Evolutionary conservation across 495 filamentous ascomycete species (phyloP).

Genomic region (Bryoglossum gracile): DNA sequence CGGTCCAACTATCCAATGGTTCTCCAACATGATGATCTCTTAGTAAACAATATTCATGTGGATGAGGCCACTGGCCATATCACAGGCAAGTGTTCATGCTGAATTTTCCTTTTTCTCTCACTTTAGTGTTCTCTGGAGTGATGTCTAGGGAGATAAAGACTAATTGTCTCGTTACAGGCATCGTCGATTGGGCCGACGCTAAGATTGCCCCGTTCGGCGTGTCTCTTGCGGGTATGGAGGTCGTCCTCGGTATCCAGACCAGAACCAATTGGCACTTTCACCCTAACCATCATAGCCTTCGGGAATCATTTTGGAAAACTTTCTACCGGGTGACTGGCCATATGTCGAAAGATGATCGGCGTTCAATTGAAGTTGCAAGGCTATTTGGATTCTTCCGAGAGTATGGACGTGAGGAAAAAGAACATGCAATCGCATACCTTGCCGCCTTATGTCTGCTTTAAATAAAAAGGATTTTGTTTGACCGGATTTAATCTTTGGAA

Average conservation of each 20-base stretch:
- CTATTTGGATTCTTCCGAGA: constrained; percentile 20
- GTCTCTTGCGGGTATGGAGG: constrained; percentile 12
- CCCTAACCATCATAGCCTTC: constrained; percentile 14
- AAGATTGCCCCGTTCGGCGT: constrained; percentile 13
- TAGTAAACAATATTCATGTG: constrained; percentile 13
- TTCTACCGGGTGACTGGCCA: constrained; percentile 18
- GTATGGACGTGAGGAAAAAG: constrained; percentile 17
- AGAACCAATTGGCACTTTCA: constrained; percentile 18
- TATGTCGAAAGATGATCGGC: constrained; percentile 18
- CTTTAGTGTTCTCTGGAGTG: constrained; percentile 12
- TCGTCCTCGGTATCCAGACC: constrained; percentile 19
- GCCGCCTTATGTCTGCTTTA: constrained; percentile 15
- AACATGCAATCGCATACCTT: constrained; percentile 16
- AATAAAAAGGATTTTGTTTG: constrained; percentile 8
- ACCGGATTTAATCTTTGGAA: not conserved
- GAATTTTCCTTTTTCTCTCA: constrained; percentile 14
- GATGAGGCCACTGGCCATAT: constrained; percentile 11
- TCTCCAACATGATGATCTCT: constrained; percentile 10
- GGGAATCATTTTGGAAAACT: constrained; percentile 18
- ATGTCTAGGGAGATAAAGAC: constrained; percentile 15
- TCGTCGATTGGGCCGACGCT: constrained; percentile 10
- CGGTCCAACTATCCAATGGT: constrained; percentile 9
- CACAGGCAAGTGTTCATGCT: constrained; percentile 11
- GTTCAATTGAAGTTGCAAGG: constrained; percentile 21
- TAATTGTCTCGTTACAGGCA: constrained; percentile 15